Conservation (phyloP, 768 basidiomycete genomes). For the Termitomyces sp. region DNA sequence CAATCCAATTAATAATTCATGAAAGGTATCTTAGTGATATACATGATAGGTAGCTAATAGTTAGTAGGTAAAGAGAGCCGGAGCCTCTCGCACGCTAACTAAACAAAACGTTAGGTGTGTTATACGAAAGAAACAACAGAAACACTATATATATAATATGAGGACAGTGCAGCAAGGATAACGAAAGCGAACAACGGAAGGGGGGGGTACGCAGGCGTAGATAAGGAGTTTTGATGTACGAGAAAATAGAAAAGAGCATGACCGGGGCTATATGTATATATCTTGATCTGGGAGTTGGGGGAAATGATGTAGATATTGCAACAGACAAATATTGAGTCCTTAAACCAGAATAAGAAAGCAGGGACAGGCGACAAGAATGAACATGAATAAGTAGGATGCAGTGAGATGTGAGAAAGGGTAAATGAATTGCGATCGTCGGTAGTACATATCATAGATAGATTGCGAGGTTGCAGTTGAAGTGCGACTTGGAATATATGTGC, state of each 20-base stretch:
- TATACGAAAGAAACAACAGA: slow-evolving; percentile 17
- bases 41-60: slow-evolving; percentile 23
- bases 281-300: slow-evolving; percentile 14
- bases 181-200: slow-evolving; percentile 14
- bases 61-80: slow-evolving; percentile 11
- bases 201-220: slow-evolving; percentile 13
- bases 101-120: slow-evolving; percentile 21
- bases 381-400: slow-evolving; percentile 24
- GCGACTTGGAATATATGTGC: slow-evolving; percentile 24
- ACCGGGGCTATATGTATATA: slow-evolving; percentile 15
- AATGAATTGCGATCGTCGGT: slow-evolving; percentile 22
- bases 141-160: slow-evolving; percentile 13
- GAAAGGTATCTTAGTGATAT: slow-evolving; percentile 27
- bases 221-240: slow-evolving; percentile 13
- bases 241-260: slow-evolving; percentile 13
- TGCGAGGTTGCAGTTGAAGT: slow-evolving; percentile 21
- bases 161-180: slow-evolving; percentile 15
- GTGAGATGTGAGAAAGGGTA: slow-evolving; percentile 17
- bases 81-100: slow-evolving; percentile 16
- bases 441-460: slow-evolving; percentile 28
- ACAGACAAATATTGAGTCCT: slow-evolving; percentile 21
- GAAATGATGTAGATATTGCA: slow-evolving; percentile 22
- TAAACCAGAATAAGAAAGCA: slow-evolving; percentile 19
- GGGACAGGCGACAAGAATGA: slow-evolving; percentile 18
- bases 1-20: slow-evolving; percentile 17